Base-by-base conservation (phyloP, 176 grass and related monocot species). In the Secale cereale region DNA sequence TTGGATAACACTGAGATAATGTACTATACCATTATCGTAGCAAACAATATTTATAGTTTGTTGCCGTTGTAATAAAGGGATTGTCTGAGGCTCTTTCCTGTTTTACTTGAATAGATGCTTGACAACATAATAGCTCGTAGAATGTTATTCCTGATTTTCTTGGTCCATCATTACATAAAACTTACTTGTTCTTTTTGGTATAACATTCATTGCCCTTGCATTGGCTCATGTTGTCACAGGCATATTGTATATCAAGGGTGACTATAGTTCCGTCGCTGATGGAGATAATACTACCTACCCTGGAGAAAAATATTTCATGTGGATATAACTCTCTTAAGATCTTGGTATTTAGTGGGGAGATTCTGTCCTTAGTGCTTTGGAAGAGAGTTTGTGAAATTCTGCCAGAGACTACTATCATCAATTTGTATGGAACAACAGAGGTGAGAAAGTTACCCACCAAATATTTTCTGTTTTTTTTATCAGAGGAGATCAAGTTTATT, bases 371-470 rank as follows among this genome's bases (percentile, higher is more conserved):
- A 40, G 86, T 74, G 37, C 85, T 98, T 22, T 95, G 93, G 89
- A 88, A 74, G 73, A 91, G 82, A 52, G 88, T 98, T 3, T 45
- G 80, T 30, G 13, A 90, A 81, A 85, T 90, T 86, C 54, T 98
- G 6, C 85, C 93, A 67, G 78, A 90, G 29, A 90, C 89, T 88
- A 87, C 85, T 60, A 92, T 98, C 37, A 82, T 98, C 25, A 95
- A 95, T 87, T 67, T 95, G 39, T 98, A 95, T 68, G 93, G 95
- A 89, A 93, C 83, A 71, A 93, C 93, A 25, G 95, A 95, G 95
- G 93, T 98, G 75, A 93, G 81, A 68, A 78, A 76, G 62, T 85
- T 85, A 71, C 15, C 28, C 8, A 61, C 67, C 85, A 33, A 27
- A 20, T 78, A 45, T 75, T 68, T 91, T 85, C 37, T 93, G 32